Evolutionary conservation across 2,329 filamentous ascomycete species (phyloP), one percentile per base, ranked within the genome.

Genomic region (Lecanicillium sp.): DNA sequence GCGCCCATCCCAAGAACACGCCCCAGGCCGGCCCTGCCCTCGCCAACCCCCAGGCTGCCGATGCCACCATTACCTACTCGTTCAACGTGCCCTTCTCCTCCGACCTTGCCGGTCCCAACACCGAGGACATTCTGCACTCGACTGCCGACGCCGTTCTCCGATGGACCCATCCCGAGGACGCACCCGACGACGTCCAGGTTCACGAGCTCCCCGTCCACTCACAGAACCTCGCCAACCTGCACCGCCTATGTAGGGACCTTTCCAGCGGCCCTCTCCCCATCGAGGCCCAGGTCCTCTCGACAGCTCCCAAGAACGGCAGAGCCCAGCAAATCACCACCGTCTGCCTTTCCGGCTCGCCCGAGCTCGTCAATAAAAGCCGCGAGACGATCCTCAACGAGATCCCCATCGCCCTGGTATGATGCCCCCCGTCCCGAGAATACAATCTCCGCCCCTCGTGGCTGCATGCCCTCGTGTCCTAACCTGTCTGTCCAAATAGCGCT

Each of bases 31-130:
- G 72, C 51, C 70, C 78, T 50, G 73, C 80, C 54, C 72, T 81
- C 62, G 75, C 83, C 59, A 83, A 86, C 56, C 81, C 85, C 50
- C 83, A 85, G 55, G 75, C 84, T 54, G 78, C 84, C 62, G 86
- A 91, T 64, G 76, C 84, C 44, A 83, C 82, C 56, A 87, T 97
- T 67, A 89, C 94, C 68, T 85, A 95, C 66, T 91, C 89, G 55
- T 97, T 98, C 82, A 97, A 96, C 65, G 86, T 98, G 41, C 93
- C 93, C 52, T 96, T 97, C 70, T 84, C 90, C 58, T 95, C 88
- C 55, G 91, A 91, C 60, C 82, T 98, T 52, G 81, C 87, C 54
- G 93, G 93, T 27, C 93, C 93, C 54, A 90, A 97, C 61, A 86
- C 86, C 57, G 90, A 96, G 67, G 90, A 97, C 67, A 88, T 98